Conservation (phyloP, 495 filamentous ascomycete genomes). For the Geopyxis carbonaria region DNA sequence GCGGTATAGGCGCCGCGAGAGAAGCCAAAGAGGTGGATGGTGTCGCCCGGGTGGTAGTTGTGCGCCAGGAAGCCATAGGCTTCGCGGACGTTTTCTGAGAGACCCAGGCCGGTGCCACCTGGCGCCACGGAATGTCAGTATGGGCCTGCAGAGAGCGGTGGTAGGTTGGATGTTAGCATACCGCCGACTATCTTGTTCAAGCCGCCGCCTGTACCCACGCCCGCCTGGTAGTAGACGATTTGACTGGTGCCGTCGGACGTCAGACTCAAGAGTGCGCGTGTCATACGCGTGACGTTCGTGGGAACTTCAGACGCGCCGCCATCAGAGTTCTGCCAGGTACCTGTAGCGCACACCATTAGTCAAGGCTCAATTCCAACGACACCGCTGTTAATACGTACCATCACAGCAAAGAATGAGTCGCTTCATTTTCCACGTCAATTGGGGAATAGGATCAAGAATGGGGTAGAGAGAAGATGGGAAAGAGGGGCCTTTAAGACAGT, state of each 20-base stretch:
- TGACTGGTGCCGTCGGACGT: constrained; percentile 27
- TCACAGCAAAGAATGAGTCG: constrained; percentile 35
- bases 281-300: constrained; percentile 36
- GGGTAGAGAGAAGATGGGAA: constrained; percentile 7
- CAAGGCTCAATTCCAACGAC: neutral
- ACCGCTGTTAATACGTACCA: constrained; percentile 18
- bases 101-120: constrained; percentile 7
- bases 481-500: constrained; percentile 36
- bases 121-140: neutral
- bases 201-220: constrained; percentile 33
- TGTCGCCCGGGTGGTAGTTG: constrained; percentile 50
- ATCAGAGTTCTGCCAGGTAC: constrained; percentile 31
- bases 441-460: neutral
- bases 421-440: constrained; percentile 18
- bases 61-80: constrained; percentile 49
- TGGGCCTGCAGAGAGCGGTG: constrained; percentile 29
- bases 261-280: constrained; percentile 26
- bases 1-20: constrained; percentile 60
- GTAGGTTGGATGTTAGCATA: no score
- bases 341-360: constrained; percentile 1
- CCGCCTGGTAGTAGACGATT: constrained; percentile 37
- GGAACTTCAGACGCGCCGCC: constrained; percentile 23
- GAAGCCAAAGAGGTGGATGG: constrained; percentile 55
- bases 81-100: constrained; percentile 41
- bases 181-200: constrained; percentile 33